Evolutionary conservation across 495 filamentous ascomycete species (phyloP).

Genomic region (Talaromyces borbonicus): DNA sequence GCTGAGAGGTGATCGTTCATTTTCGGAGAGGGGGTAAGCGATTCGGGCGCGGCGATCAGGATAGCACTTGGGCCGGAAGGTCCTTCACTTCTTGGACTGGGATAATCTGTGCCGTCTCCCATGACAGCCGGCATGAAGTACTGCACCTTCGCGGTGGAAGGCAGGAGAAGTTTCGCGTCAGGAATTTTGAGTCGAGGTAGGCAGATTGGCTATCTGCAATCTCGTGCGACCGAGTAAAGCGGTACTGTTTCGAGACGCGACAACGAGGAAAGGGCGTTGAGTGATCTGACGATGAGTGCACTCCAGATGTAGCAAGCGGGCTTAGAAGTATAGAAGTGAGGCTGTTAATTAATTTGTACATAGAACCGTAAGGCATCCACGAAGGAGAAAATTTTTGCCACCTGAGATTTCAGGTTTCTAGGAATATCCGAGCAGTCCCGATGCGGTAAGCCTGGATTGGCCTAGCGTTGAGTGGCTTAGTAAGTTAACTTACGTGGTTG

Average conservation of each 20-base stretch:
- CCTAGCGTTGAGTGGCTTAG: not conserved
- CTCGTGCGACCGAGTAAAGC: not conserved
- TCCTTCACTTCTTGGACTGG: slow-evolving; percentile 43
- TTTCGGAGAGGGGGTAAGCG: slow-evolving; percentile 26
- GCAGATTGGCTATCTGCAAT: not conserved
- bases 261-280: not conserved
- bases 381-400: slow-evolving; percentile 8
- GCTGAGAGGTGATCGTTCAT: slow-evolving; percentile 28
- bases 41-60: slow-evolving; percentile 30
- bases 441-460: not conserved
- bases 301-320: not conserved
- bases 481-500: slow-evolving; percentile 1
- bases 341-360: slow-evolving; percentile 1
- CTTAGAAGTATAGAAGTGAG: slow-evolving; percentile 4
- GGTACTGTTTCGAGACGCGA: not conserved
- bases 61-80: slow-evolving; percentile 28
- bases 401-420: slow-evolving; percentile 6
- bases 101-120: slow-evolving; percentile 44
- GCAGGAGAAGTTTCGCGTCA: not conserved
- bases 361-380: slow-evolving; percentile 8
- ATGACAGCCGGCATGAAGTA: slow-evolving; percentile 19
- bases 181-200: not conserved
- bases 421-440: not conserved
- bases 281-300: slow-evolving; percentile 3
- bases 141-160: slow-evolving; percentile 1